Percentiles rank a stretch among this genome's conserved stretches.
Evolutionary conservation across 1,284 basidiomycete genomes (phyloP).

Genomic region (Ganoderma sp.): DNA sequence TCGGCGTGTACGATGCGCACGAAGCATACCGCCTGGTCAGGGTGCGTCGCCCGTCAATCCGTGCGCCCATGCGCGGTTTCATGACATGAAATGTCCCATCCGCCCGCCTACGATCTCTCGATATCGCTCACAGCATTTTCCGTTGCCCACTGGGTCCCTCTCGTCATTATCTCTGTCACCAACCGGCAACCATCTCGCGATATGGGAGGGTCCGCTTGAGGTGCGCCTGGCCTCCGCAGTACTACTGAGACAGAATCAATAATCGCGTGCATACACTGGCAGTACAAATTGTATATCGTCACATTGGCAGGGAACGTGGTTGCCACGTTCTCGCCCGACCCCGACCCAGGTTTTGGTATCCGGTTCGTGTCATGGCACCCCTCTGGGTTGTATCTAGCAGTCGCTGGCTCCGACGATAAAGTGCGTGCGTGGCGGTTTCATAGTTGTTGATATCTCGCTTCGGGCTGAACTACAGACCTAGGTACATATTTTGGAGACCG

Average conservation of each 20-base stretch:
- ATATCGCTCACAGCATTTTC: slow-evolving; percentile 68
- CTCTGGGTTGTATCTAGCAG: slow-evolving; percentile 74
- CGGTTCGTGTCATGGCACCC: slow-evolving; percentile 83
- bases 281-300: slow-evolving; percentile 85
- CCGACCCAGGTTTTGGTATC: slow-evolving; percentile 83
- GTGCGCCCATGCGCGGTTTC: slow-evolving; percentile 12
- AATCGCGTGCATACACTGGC: slow-evolving; percentile 3
- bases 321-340: slow-evolving; percentile 69
- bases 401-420: slow-evolving; percentile 87
- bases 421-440: slow-evolving; percentile 43
- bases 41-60: slow-evolving; percentile 51
- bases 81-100: slow-evolving; percentile 8
- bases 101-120: not conserved
- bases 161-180: slow-evolving; percentile 83
- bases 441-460: not conserved
- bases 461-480: slow-evolving; percentile 37
- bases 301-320: slow-evolving; percentile 76
- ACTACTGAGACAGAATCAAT: slow-evolving; percentile 10
- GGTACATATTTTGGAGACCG: slow-evolving; percentile 79
- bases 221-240: slow-evolving; percentile 48
- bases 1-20: slow-evolving; percentile 80
- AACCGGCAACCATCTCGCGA: slow-evolving; percentile 78
- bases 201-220: slow-evolving; percentile 84
- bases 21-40: slow-evolving; percentile 76
- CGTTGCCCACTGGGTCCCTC: slow-evolving; percentile 76